Evolutionary conservation across 2,329 filamentous ascomycete species (phyloP), one percentile per base, ranked within the genome.

Genomic region (Stemphylium lycopersici): DNA sequence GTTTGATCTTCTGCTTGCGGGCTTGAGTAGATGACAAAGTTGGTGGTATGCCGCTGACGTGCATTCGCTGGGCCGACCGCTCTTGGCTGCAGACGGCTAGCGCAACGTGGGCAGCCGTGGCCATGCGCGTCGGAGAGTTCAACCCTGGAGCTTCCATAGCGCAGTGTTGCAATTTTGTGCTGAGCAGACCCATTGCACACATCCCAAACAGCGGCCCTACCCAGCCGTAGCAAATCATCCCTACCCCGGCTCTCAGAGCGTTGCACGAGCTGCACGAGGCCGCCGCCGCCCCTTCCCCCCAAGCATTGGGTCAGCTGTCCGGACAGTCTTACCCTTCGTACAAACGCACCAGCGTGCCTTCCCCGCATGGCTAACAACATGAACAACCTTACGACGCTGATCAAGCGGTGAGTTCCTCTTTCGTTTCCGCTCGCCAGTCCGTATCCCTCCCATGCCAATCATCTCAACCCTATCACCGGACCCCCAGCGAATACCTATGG

Each of bases 331-430:
- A 52, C 37, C 62, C 61, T 55, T 65, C 62, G 66, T 71, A 66
- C 63, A 54, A 62, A 46, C 56, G 62, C 64, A 64, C 57, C 65
- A 55, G 38, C 45, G 53, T 33, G 37, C 58, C 59, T 67, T 63
- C 66, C 71, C 69, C 77, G 56, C 60, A 93, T 93, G 89, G 85
- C 88, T 59, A 90, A 84, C 78, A 90, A 92, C 70, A 97, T 98
- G 91, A 88, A 98, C 79, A 98, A 96, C 75, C 81, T 99, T 60
- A 96, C 92, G 32, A 99, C 95, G 49, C 86, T 99, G 71, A 97
- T 99, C 81, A 99, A 99, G 85, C 87, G 95, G 95, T 98, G 85
- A 68, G 85, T 79, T 24, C 37, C 31, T 43, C 50, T 57, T 24
- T 6, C 22, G 5, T 24, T 24, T 24, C 22, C 45, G 34, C 15